Conservation (phyloP, 2,329 filamentous ascomycete species). For the Shiraia sp. region DNA sequence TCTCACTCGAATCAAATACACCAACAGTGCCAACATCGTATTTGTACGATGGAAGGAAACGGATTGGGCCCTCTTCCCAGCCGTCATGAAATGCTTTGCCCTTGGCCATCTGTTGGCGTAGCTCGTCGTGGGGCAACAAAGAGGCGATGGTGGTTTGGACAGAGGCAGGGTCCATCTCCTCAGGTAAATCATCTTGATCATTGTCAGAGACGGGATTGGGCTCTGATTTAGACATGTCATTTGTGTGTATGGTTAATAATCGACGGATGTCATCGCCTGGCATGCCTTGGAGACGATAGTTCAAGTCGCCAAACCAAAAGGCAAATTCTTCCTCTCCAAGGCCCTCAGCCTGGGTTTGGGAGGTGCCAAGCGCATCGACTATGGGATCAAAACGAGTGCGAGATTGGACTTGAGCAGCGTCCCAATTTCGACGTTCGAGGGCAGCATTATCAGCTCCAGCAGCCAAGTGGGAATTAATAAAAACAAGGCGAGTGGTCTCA, state of each 20-base stretch:
- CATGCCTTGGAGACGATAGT: constrained; percentile 87
- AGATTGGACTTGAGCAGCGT: constrained; percentile 75
- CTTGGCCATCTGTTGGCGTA: constrained; percentile 71
- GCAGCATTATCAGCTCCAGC: constrained; percentile 79
- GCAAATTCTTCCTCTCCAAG: constrained; percentile 91
- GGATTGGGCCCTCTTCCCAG: constrained; percentile 86
- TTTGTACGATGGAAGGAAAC: constrained; percentile 94
- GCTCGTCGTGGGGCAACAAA: constrained; percentile 85
- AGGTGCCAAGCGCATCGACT: constrained; percentile 64
- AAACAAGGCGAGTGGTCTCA: constrained; percentile 85
- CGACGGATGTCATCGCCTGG: constrained; percentile 88
- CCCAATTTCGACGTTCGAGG: constrained; percentile 87
- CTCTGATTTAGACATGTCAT: constrained; percentile 59
- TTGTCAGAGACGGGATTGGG: too few species aligned
- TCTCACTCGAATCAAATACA: constrained; percentile 93
- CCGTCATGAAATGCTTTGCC: constrained; percentile 87
- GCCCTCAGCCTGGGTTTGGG: constrained; percentile 61
- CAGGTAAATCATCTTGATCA: constrained; percentile 42
- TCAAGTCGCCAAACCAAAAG: constrained; percentile 96
- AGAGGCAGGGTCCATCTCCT: constrained; percentile 75
- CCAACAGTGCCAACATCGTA: constrained; percentile 94
- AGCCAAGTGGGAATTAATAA: constrained; percentile 89
- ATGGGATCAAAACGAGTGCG: constrained; percentile 81
- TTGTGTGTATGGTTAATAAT: constrained; percentile 81
- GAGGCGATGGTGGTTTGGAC: constrained; percentile 87